A percentile compares a stretch with the other conserved stretches of the same genome.
These are phyloP conservation scores for Magnusiomyces tetraspermus DNA, from an alignment of 1,139 yeast genomes.

Conservation along the genomic window DNA sequence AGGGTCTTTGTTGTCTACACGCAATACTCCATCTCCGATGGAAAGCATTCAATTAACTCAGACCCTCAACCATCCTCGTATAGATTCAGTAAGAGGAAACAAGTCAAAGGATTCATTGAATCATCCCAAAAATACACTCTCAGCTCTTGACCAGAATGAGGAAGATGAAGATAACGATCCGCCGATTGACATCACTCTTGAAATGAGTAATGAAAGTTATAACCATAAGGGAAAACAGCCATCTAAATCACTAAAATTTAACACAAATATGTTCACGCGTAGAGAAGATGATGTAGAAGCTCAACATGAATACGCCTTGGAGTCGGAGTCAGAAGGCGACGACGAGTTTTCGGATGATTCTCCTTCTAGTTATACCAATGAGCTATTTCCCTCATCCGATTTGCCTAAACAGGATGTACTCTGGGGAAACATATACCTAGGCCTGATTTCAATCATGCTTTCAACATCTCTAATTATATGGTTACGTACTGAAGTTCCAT, in stretches of 20 bases:
- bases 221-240: background rate
- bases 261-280: constrained; percentile 19
- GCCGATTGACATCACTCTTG: constrained; percentile 23
- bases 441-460: constrained; percentile 26
- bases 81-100: background rate
- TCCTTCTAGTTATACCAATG: constrained; percentile 17
- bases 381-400: constrained; percentile 15
- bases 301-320: background rate
- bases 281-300: constrained; percentile 9
- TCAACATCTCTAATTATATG: constrained; percentile 32
- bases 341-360: background rate
- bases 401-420: constrained; percentile 22
- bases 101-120: constrained; percentile 6
- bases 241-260: constrained; percentile 18
- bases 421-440: constrained; percentile 29
- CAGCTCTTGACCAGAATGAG: background rate
- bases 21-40: background rate
- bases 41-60: constrained; percentile 6
- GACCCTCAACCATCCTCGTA: background rate
- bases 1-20: background rate
- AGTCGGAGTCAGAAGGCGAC: background rate
- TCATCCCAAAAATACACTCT: background rate
- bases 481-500: constrained; percentile 27
- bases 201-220: background rate
- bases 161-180: constrained; percentile 21